Evolutionary conservation across 805 yeast species (phyloP).

Genomic region (Hyphopichia homilentoma): DNA sequence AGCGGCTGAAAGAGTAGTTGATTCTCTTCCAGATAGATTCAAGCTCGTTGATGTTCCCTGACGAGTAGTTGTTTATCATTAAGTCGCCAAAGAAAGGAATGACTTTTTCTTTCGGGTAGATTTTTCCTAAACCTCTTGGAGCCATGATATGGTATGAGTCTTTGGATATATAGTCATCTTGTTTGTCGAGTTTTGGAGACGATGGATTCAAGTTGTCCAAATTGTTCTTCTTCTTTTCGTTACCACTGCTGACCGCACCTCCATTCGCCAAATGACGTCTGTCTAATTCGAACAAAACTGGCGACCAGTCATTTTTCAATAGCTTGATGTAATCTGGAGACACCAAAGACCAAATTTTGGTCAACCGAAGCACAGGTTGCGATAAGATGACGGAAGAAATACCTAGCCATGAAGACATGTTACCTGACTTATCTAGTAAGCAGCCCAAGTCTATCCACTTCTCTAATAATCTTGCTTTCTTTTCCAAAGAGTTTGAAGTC

Average conservation of each 20-base stretch:
- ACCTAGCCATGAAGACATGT: slow-evolving; percentile 93
- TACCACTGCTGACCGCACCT: slow-evolving; percentile 7
- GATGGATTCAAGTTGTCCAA: slow-evolving; percentile 4
- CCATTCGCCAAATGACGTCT: slow-evolving; percentile 56
- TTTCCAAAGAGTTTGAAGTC: slow-evolving; percentile 22
- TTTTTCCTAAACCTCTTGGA: slow-evolving; percentile 80
- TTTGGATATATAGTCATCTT: slow-evolving; percentile 11
- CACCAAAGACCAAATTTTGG: slow-evolving; percentile 71
- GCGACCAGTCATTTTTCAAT: slow-evolving; percentile 84
- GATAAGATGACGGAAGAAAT: slow-evolving; percentile 81
- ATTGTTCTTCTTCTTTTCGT: slow-evolving; percentile 1
- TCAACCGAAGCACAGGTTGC: slow-evolving; percentile 71
- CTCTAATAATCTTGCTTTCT: slow-evolving; percentile 62
- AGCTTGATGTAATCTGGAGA: slow-evolving; percentile 54
- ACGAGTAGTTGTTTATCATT: slow-evolving; percentile 41
- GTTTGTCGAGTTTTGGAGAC: slow-evolving; percentile 4
- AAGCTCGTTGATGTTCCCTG: slow-evolving; percentile 46
- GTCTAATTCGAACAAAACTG: slow-evolving; percentile 84
- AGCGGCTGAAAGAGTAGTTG: slow-evolving; percentile 69
- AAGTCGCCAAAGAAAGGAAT: slow-evolving; percentile 92
- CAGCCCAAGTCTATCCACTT: slow-evolving; percentile 88
- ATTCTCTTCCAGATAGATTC: slow-evolving; percentile 66
- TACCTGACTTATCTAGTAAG: slow-evolving; percentile 72
- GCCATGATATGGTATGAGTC: slow-evolving; percentile 72
- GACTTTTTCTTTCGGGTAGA: slow-evolving; percentile 70